Evolutionary conservation across 2,329 filamentous ascomycete genomes (phyloP), one percentile per base, ranked within the genome.

Genomic region (Exophiala phaeomuriformis): DNA sequence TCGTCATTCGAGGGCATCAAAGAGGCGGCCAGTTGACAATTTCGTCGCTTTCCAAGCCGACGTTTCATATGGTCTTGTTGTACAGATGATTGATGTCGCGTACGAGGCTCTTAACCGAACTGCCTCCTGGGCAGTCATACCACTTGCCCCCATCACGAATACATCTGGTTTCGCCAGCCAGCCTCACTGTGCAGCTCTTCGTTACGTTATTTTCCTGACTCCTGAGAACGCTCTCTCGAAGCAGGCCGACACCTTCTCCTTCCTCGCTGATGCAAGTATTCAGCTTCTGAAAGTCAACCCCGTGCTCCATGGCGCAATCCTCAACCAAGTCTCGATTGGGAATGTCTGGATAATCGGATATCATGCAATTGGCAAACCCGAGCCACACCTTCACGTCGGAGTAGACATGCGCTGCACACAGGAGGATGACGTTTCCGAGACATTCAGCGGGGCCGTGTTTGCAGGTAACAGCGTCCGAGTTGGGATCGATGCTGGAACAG

Each of bases 341-440:
- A 33, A 98, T 95, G 5, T 83, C 71, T 27, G 75, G 51, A 70
- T 90, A 98, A 57, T 90, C 80, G 58, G 78, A 79, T 27, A 84
- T 83, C 53, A 98, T 73, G 72, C 93, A 98, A 79, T 94, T 93
- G 53, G 89, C 85, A 72, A 97, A 98, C 57, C 91, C 91, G 27
- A 98, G 82, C 64, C 86, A 90, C 60, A 84, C 87, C 71, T 95
- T 93, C 1, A 66, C 60, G 48, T 68, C 66, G 55, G 72, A 73
- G 27, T 72, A 73, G 8, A 93, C 78, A 59, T 85, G 77, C 55
- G 84, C 84, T 33, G 90, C 90, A 72, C 93, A 98, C 47, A 98
- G 85, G 68, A 95, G 86, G 69, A 98, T 77, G 67, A 95, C 95
- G 72, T 98, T 90, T 57, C 93, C 93, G 64, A 97, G 81, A 69